Evolutionary conservation across 352 stramenopile species (phyloP), one percentile per base, ranked within the genome.

Genomic region (Pythium rishiriense): DNA sequence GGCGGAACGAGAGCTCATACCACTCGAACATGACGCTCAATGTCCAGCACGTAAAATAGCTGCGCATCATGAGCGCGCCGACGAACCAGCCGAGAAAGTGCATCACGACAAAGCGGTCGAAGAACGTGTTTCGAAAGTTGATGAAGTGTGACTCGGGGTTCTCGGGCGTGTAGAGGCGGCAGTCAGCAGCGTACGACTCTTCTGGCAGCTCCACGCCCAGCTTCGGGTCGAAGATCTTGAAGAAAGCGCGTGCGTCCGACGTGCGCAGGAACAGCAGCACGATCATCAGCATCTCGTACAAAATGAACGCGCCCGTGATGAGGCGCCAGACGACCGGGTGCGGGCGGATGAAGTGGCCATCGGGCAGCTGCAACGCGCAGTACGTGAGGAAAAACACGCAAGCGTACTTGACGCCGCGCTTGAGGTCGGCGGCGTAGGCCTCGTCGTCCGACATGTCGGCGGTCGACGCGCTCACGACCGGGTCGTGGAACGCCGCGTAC

Each of bases 271-370:
- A 94, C 12, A 97, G 70, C 66, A 98, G 69, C 31, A 97, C 49
- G 46, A 96, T 87, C 28, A 97, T 54, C 45, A 94, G 65, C 76
- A 98, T 94, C 66, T 98, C 88, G 71, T 98, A 98, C 11, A 98
- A 74, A 43, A 97, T 96, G 62, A 96, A 97, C 39, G 89, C 74
- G 22, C 91, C 92, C 15, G 94, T 97, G 42, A 97, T 76, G 11
- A 97, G 55, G 17, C 92, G 82, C 92, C 92, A 98, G 39, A 97
- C 75, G 41, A 95, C 91, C 29, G 92, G 92, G 52, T 98, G 92
- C 51, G 92, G 92, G 2, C 88, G 88, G 41, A 91, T 72, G 48
- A 95, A 93, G 58, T 96, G 88, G 12, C 86, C 86, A 59, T 96
- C 88, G 24, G 86, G 88, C 33, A 96, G 70, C 62, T 96, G 88